Evolutionary conservation across 257 asterid species (phyloP), one percentile per base, ranked within the genome.

Genomic region (Nicotiana otophora): DNA sequence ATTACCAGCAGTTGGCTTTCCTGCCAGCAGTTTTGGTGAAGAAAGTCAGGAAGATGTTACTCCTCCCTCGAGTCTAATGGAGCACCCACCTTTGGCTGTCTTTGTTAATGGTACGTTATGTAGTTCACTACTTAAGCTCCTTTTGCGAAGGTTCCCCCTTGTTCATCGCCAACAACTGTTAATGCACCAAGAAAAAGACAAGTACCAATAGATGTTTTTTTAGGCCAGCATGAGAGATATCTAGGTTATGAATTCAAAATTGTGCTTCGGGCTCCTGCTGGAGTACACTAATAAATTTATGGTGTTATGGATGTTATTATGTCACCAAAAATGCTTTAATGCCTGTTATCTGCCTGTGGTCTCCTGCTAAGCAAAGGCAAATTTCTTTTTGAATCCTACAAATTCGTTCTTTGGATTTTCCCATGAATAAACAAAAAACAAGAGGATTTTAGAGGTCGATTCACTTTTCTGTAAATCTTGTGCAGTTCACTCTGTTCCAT

Each of bases 31-130:
- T 83, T 87, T 90, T 20, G 92, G 97, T 82, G 98, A 93, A 69
- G 98, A 93, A 85, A 90, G 86, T 86, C 91, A 83, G 9, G 99
- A 92, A 77, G 99, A 91, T 90, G 85, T 94, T 77, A 85, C 81
- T 77, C 99, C 99, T 66, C 98, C 98, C 82, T 87, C 99, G 80
- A 90, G 85, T 90, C 94, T 96, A 26, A 96, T 96, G 99, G 99
- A 96, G 88, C 98, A 96, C 88, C 97, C 98, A 62, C 98, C 99
- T 84, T 94, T 96, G 83, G 99, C 78, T 42, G 78, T 72, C 6
- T 72, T 72, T 72, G 60, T 72, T 46, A 72, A 72, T 72, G 78
- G 78, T 72, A 98, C 51, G 78, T 72, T 42, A 17, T 46, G 96
- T 33, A 72, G 60, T 12, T 46, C 60, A 46, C 60, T 72, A 20